Evolutionary conservation across 2,329 filamentous ascomycete species (phyloP).

Genomic region (Hypoxylon sp.): DNA sequence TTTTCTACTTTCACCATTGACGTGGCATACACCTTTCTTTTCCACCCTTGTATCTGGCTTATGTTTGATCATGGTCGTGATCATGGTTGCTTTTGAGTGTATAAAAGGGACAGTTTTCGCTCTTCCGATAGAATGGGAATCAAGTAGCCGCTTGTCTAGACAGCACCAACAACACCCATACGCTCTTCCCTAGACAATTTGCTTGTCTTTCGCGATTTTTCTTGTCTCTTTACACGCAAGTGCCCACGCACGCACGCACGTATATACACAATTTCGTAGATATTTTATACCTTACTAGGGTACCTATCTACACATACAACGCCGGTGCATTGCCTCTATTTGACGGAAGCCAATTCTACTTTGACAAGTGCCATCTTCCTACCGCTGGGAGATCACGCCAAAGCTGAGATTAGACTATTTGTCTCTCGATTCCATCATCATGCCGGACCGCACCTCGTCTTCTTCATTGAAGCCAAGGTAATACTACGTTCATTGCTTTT

Average conservation of each 20-base stretch:
- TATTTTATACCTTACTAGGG: too few species aligned
- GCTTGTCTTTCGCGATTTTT: background rate
- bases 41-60: constrained; percentile 5
- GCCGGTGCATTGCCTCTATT: background rate
- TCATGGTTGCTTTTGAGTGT: constrained; percentile 7
- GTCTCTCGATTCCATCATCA: background rate
- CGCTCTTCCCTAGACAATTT: background rate
- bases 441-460: constrained; percentile 14
- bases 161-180: background rate
- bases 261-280: background rate
- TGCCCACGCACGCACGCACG: background rate
- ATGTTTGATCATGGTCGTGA: constrained; percentile 25
- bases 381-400: constrained; percentile 5
- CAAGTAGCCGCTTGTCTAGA: background rate
- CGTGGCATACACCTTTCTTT: constrained; percentile 28
- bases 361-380: background rate
- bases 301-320: background rate
- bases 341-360: background rate
- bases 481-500: background rate
- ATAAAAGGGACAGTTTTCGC: constrained; percentile 21
- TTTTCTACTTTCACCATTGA: constrained; percentile 38
- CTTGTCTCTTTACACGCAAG: background rate
- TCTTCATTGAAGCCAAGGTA: constrained; percentile 23
- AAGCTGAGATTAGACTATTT: background rate
- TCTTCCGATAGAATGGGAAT: background rate